Percentiles rank a stretch among this genome's conserved stretches.
These are phyloP conservation scores for Haberlea rhodopensis DNA, from an alignment of 257 asterid genomes.

Conservation along the genomic window DNA sequence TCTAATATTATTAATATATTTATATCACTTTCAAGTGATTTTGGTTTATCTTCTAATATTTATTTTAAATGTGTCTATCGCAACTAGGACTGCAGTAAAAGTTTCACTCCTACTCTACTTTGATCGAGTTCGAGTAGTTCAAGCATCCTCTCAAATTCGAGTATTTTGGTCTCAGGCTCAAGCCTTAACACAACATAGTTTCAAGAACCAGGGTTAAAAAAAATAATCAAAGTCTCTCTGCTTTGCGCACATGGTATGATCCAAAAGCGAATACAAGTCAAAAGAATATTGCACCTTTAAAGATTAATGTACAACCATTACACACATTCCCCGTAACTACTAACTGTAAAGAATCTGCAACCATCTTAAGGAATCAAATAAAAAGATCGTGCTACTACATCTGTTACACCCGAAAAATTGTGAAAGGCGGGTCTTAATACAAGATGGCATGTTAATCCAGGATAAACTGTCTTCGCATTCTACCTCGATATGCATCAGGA, in stretches of 20 bases:
- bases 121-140: no score
- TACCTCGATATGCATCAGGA: constrained; percentile 40
- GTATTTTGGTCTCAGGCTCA: no score
- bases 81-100: no score
- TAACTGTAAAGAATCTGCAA: background rate
- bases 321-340: background rate
- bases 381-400: background rate
- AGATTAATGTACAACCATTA: background rate
- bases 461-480: constrained; percentile 22
- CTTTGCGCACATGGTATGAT: background rate
- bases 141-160: no score
- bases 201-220: no score
- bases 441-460: background rate
- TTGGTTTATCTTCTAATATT: no score
- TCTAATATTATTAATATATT: no score
- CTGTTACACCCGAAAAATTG: background rate
- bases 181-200: no score
- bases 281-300: background rate
- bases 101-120: no score
- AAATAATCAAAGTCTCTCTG: no score
- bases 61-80: no score
- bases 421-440: background rate
- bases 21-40: no score
- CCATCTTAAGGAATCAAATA: background rate
- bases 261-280: background rate